These are phyloP conservation scores for Malus asiatica DNA, from an alignment of 306 rosid species.

Conservation along the genomic window DNA sequence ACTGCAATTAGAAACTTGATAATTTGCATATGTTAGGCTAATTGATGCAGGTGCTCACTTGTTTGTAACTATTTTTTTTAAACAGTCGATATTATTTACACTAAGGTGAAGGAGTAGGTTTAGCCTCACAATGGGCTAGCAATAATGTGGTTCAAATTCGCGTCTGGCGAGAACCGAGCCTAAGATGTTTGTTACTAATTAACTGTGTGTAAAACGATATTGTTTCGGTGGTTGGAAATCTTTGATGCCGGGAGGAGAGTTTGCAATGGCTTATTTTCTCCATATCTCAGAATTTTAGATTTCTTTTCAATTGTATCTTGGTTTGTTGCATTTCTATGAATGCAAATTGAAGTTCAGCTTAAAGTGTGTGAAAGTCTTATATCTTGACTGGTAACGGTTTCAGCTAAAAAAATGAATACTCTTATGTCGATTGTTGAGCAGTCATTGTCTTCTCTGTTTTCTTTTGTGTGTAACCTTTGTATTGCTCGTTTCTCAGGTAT, in stretches of 20 bases:
- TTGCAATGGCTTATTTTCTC: neutral
- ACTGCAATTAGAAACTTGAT: neutral
- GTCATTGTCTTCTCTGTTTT: neutral
- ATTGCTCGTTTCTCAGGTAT: constrained; percentile 34
- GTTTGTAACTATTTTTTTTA: too few relatives aligned
- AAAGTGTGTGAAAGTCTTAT: neutral
- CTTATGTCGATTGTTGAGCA: too few relatives aligned
- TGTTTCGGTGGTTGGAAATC: neutral
- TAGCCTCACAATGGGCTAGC: too few relatives aligned
- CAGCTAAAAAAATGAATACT: neutral
- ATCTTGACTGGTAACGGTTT: neutral
- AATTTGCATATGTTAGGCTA: neutral
- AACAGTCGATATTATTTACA: too few relatives aligned
- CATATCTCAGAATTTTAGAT: neutral
- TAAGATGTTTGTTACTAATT: too few relatives aligned
- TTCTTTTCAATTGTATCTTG: neutral
- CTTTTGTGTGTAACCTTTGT: neutral
- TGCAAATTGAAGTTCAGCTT: neutral
- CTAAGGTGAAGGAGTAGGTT: too few relatives aligned
- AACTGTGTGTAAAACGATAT: too few relatives aligned
- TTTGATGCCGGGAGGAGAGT: neutral
- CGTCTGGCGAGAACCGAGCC: too few relatives aligned
- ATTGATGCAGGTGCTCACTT: neutral
- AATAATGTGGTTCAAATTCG: too few relatives aligned
- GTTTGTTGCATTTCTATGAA: neutral